phyloP scores from a whole-genome alignment of 495 filamentous ascomycete genomes.

The Neurospora tetraspora region DNA sequence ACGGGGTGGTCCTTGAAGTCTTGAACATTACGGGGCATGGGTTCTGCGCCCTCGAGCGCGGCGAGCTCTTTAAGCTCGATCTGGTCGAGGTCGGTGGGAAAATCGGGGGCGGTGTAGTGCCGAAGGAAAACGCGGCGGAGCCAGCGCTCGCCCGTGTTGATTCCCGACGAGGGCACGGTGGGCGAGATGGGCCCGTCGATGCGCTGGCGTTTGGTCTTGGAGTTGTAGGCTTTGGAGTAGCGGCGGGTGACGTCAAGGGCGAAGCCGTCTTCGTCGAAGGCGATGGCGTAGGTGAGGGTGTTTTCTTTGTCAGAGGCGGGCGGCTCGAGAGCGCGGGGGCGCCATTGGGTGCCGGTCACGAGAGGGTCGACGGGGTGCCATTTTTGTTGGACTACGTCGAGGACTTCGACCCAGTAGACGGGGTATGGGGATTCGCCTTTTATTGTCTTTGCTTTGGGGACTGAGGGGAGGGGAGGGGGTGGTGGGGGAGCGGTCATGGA shows the following conservation, averaged over 20 bases:
- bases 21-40: slow-evolving; percentile 79
- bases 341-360: slow-evolving; percentile 65
- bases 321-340: slow-evolving; percentile 65
- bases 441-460: slow-evolving; percentile 28
- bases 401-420: slow-evolving; percentile 88
- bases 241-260: slow-evolving; percentile 74
- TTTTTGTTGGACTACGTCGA: slow-evolving; percentile 73
- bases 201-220: slow-evolving; percentile 70
- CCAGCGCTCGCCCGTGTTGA: slow-evolving; percentile 54
- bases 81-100: slow-evolving; percentile 57
- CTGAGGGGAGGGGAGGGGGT: slow-evolving; percentile 11
- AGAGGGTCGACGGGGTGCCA: slow-evolving; percentile 86
- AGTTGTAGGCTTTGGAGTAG: slow-evolving; percentile 73
- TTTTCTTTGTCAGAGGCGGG: slow-evolving; percentile 65
- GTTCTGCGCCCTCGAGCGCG: slow-evolving; percentile 60
- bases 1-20: slow-evolving; percentile 92
- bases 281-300: slow-evolving; percentile 70
- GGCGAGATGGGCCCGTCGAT: slow-evolving; percentile 44
- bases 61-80: slow-evolving; percentile 71
- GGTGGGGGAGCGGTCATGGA: slow-evolving; percentile 10
- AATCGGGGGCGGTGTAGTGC: slow-evolving; percentile 45
- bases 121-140: slow-evolving; percentile 48
- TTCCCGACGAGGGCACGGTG: background rate
- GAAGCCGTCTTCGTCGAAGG: slow-evolving; percentile 64
- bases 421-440: slow-evolving; percentile 60